Base-by-base conservation (phyloP, 2,329 filamentous ascomycete genomes). In the Talaromyces marneffei region DNA sequence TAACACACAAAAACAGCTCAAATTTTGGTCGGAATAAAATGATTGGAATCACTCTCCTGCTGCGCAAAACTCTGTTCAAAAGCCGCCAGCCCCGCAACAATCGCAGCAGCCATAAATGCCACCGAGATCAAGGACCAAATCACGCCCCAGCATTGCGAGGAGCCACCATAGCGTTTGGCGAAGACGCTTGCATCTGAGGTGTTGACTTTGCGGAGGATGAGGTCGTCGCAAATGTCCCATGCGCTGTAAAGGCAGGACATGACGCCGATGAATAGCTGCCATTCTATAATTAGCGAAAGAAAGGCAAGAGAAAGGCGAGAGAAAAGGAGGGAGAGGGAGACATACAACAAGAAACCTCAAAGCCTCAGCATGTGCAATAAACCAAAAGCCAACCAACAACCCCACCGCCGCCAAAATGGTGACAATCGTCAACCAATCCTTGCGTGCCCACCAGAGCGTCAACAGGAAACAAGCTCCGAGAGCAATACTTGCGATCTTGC, bases 201-300 rank as follows among this genome's bases (percentile, higher is more conserved):
- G 73, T 92, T 92, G 57, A 92, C 88, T 75, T 92, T 92, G 62
- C 89, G 83, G 4, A 92, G 77, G 66, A 93, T 91, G 33, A 92
- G 79, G 67, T 93, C 89, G 70, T 93, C 89, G 74, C 88, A 92
- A 66, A 92, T 92, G 78, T 92, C 89, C 89, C 89, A 92, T 4
- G 90, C 88, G 65, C 87, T 90, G 74, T 92, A 92, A 1, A 92
- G 81, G 1, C 85, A 87, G 6, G 85, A 89, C 89, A 92, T 92
- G 67, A 92, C 89, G 44, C 89, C 89, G 64, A 92, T 91, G 69
- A 92, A 92, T 29, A 92, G 81, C 78, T 85, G 63, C 2, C 12
- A 16, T 61, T 35, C 12, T n/a, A 29, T 52, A 12, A 54, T 66
- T 25, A 67, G 64, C 8, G 12, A 48, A 29, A 8, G 12, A 23